Percentiles rank a stretch among this genome's conserved stretches.
These are phyloP conservation scores for Hypomontagnella submonticulosa DNA, from an alignment of 495 filamentous ascomycete species.

Conservation along the genomic window DNA sequence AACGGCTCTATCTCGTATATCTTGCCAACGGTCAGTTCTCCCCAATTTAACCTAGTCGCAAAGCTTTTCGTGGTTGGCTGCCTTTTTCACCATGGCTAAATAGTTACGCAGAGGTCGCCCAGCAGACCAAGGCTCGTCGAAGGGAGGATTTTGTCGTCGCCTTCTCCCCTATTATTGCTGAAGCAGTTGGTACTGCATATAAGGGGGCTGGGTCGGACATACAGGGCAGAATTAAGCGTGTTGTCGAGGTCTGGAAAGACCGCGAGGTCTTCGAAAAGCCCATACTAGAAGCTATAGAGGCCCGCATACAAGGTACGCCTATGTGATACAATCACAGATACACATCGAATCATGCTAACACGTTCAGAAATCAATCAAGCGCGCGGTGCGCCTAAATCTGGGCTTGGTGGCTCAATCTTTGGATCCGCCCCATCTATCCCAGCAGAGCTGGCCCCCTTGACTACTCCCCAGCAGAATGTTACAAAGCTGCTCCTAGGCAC, in stretches of 20 bases:
- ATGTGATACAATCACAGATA: neutral
- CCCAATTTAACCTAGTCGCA: neutral
- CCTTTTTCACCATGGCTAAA: conserved; percentile 40
- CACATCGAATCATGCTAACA: neutral
- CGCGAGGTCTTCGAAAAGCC: conserved; percentile 83
- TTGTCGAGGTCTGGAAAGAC: conserved; percentile 93
- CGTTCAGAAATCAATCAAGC: conserved; percentile 79
- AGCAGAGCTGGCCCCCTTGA: conserved; percentile 77
- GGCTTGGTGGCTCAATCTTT: conserved; percentile 74
- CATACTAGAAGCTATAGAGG: conserved; percentile 81
- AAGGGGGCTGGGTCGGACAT: conserved; percentile 85
- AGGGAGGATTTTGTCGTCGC: conserved; percentile 93
- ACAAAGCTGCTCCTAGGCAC: conserved; percentile 73
- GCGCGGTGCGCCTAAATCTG: conserved; percentile 71
- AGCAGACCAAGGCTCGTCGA: conserved; percentile 89
- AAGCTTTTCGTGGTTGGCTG: neutral
- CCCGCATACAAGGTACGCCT: conserved; percentile 75
- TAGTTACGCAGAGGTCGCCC: conserved; percentile 78
- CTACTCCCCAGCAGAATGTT: conserved; percentile 75
- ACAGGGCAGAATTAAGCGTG: conserved; percentile 85
- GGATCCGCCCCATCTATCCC: conserved; percentile 73
- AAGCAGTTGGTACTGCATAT: conserved; percentile 85
- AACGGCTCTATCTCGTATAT: conserved; percentile 91
- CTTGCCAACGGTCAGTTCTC: conserved; percentile 83
- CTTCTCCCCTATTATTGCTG: conserved; percentile 89